Evolutionary conservation across 1,139 yeast genomes (phyloP), one percentile per base, ranked within the genome.

Genomic region (Zygosaccharomyces pseudobailii): DNA sequence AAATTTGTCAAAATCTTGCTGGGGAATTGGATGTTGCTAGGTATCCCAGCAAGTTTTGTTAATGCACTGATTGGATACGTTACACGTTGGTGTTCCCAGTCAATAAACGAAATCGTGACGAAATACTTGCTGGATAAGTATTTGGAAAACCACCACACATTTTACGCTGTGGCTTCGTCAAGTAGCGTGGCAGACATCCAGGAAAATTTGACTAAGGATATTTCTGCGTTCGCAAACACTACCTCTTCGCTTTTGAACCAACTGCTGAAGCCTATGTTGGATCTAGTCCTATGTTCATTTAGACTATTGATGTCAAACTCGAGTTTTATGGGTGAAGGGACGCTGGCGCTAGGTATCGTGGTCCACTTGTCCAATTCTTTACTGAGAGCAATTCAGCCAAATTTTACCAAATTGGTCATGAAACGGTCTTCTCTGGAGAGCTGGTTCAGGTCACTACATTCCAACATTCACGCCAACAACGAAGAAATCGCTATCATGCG

Each of bases 401-500:
- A 95, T 42, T 90, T 90, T 63, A 94, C 96, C 23, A 84, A 78
- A 61, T 73, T 87, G 47, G 88, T 95, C 1, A 76, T 88, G 45
- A 82, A 82, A 53, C 82, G 84, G 61, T 92, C 96, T 10, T 78
- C 81, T 43, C 71, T 88, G 45, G 97, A 90, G 67, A 95, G 96
- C 51, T 84, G 86, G 61, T 84, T 88, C 56, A 80, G 96, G 57
- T 78, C 85, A 22, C 77, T 86, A 30, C 97, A 90, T 66, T 80
- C 96, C 2, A 83, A 88, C 61, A 73, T 90, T 31, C 89, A 87
- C 33, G 73, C 81, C 42, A 85, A 84, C 61, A 80, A 78, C 56
- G 97, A 90, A 69, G 96, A 90, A 64, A 82, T 90, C 58, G 97
- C 96, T 0, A 72, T 90, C 45, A 77, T 88, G 51, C 77, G 84